Percentiles rank a stretch among this genome's conserved stretches.
phyloP scores from a whole-genome alignment of 257 asterid species.

The Paraleonurus japonicus region DNA sequence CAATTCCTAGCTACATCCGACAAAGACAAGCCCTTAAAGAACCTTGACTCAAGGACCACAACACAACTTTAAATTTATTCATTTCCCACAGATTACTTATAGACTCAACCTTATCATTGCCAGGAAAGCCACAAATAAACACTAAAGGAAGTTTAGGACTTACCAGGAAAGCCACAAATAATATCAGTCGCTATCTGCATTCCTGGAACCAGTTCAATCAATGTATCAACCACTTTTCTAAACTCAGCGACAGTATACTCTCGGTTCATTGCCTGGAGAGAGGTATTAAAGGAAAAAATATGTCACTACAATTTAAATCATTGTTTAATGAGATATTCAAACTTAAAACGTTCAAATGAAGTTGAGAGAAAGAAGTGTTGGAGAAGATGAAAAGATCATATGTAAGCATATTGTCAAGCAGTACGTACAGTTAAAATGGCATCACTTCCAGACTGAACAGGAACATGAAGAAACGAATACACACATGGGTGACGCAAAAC shows the following conservation, averaged over 20 bases:
- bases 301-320: too few species aligned
- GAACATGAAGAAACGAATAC: slow-evolving; percentile 94
- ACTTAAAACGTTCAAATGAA: background rate
- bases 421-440: slow-evolving; percentile 69
- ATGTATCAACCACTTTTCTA: slow-evolving; percentile 75
- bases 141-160: slow-evolving; percentile 24
- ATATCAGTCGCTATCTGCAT: slow-evolving; percentile 98
- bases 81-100: too few species aligned
- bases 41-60: too few species aligned
- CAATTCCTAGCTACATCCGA: too few species aligned
- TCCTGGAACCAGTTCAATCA: slow-evolving; percentile 85
- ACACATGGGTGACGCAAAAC: slow-evolving; percentile 87
- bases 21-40: too few species aligned
- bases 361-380: background rate
- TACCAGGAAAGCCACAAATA: slow-evolving; percentile 98
- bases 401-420: slow-evolving; percentile 16
- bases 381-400: slow-evolving; percentile 3
- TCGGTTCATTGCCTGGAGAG: slow-evolving; percentile 83
- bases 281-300: slow-evolving; percentile 14
- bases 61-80: too few species aligned
- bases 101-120: too few species aligned
- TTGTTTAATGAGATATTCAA: background rate
- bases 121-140: too few species aligned
- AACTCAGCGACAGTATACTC: slow-evolving; percentile 85
- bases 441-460: slow-evolving; percentile 98